Percentiles rank a stretch among this genome's conserved stretches.
Conservation (phyloP, 1,139 yeast genomes). For the Blastobotrys persicus region DNA sequence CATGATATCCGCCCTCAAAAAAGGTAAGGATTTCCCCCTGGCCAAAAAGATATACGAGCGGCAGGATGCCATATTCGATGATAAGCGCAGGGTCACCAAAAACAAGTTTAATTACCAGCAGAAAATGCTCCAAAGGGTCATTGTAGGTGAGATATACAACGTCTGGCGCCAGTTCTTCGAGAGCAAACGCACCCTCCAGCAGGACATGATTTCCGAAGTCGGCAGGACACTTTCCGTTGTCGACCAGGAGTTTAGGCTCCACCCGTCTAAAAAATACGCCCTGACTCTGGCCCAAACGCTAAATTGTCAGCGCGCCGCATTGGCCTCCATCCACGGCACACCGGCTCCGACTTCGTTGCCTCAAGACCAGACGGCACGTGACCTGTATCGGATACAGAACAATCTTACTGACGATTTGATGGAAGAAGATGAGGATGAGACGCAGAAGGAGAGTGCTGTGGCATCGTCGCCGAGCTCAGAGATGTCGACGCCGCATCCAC, state of each 20-base stretch:
- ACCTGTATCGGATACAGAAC: conserved; percentile 22
- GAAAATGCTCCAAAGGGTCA: conserved; percentile 25
- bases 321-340: conserved; percentile 10
- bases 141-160: conserved; percentile 31
- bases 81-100: conserved; percentile 21
- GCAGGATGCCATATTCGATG: conserved; percentile 26
- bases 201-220: conserved; percentile 24
- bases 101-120: conserved; percentile 26
- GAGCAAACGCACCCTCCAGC: conserved; percentile 26
- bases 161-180: conserved; percentile 34
- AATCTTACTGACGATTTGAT: conserved; percentile 14
- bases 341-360: conserved; percentile 18
- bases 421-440: conserved; percentile 10
- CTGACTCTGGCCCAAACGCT: conserved; percentile 10
- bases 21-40: conserved; percentile 25
- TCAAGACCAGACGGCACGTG: conserved; percentile 22
- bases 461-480: too few relatives aligned
- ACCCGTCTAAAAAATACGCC: conserved; percentile 4
- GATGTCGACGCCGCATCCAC: too few relatives aligned
- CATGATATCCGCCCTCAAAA: conserved; percentile 29
- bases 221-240: conserved; percentile 25
- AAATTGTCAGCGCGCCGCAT: conserved; percentile 10
- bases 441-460: conserved; percentile 5
- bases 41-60: conserved; percentile 26
- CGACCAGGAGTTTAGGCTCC: conserved; percentile 25